Evolutionary conservation across 176 grass and related monocot genomes (phyloP), one percentile per base, ranked within the genome.

Genomic region (Ampelocalamus luodianensis): DNA sequence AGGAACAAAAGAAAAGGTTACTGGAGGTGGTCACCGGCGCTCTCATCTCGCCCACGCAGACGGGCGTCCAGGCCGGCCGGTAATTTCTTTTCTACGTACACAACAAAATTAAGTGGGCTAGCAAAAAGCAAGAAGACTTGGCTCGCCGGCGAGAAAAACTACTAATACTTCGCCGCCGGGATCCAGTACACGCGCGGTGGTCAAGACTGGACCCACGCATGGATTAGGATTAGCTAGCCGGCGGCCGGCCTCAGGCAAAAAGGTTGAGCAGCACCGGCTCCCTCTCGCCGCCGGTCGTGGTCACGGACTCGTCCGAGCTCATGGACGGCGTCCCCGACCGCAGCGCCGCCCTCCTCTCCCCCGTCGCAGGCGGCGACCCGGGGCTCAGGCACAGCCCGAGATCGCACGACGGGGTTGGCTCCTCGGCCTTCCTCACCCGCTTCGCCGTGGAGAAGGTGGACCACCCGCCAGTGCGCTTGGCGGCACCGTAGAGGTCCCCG

Each of bases 211-310:
- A 32, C 44, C 34, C 48, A 42, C 32, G 71, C 65, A 51, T 15
- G 32, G 74, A 43, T 34, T 45, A 83, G 68, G 23, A 85, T 56
- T 79, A 71, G 75, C 53, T 50, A 56, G 73, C 51, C 63, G 77
- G 14, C n/a, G 13, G 42, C 18, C 8, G 11, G 26, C 23, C 14
- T 91, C 89, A 94, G 44, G 83, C 42, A 66, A 97, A 97, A 70
- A 97, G 92, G 80, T 92, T 92, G 71, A 97, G 87, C 69, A 97
- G 90, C 77, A 70, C 84, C 15, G 71, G 84, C 39, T 94, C 90
- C 39, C 70, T 73, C 17, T 73, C 85, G 64, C 65, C 82, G 22
- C 66, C 51, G n/a, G 22, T 93, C 10, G 90, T 94, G 22, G 88
- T 97, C 9, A 93, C 90, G 44, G 95, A 97, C 6, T 86, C 87